Evolutionary conservation across 1,139 yeast genomes (phyloP).

Genomic region (Yamadazyma dushanensis): DNA sequence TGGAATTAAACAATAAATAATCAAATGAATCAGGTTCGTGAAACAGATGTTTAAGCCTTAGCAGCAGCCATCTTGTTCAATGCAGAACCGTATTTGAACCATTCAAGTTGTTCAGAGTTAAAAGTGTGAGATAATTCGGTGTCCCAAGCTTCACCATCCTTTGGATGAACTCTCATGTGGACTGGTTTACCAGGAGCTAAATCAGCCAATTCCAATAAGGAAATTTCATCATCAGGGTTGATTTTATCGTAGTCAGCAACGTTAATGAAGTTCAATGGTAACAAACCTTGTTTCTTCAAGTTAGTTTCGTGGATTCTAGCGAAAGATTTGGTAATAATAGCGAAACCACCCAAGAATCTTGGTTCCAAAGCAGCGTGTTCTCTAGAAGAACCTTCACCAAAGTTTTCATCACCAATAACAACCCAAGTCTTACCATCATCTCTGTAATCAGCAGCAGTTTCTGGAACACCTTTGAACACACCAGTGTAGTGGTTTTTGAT

Average conservation of each 20-base stretch:
- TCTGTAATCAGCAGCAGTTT: conserved; percentile 93
- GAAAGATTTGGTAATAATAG: conserved; percentile 94
- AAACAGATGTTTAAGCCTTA: conserved; percentile 6
- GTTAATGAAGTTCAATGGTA: conserved; percentile 91
- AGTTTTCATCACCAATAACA: conserved; percentile 98
- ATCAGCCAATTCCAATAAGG: conserved; percentile 78
- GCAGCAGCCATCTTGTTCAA: conserved; percentile 90
- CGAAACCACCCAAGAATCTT: conserved; percentile 98
- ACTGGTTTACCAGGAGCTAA: conserved; percentile 94
- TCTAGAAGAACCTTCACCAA: conserved; percentile 99
- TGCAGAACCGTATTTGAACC: conserved; percentile 99
- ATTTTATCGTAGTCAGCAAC: conserved; percentile 93
- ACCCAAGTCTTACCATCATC: conserved; percentile 93
- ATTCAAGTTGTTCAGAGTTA: conserved; percentile 93
- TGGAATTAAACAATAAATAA: conserved; percentile 13
- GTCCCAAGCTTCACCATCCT: conserved; percentile 83
- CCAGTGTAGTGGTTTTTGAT: conserved; percentile 91
- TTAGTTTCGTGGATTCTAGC: conserved; percentile 82
- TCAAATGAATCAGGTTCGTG: neutral
- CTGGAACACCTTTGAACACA: conserved; percentile 93
- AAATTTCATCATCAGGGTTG: conserved; percentile 86
- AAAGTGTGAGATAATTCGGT: conserved; percentile 92
- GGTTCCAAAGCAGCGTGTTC: conserved; percentile 99
- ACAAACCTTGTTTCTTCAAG: conserved; percentile 55
- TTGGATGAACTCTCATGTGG: conserved; percentile 86